These are phyloP conservation scores for Leccinum variicolor DNA, from an alignment of 768 basidiomycete genomes.

Conservation along the genomic window DNA sequence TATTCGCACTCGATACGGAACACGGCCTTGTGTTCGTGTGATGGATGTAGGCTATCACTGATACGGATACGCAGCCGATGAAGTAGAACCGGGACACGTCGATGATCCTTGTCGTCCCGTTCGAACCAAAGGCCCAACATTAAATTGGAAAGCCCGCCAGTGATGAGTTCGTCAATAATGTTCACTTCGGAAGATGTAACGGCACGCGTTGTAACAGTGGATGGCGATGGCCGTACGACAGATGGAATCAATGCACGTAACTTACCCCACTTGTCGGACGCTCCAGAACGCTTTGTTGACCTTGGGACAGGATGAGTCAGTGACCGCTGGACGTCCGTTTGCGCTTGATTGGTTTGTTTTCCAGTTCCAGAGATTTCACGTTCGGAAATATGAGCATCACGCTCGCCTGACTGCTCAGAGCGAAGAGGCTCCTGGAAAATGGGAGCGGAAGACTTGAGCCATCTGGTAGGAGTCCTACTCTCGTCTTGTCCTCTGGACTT, in stretches of 20 bases:
- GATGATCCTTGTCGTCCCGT: constrained; percentile 77
- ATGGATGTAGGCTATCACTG: constrained; percentile 81
- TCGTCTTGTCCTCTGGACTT: constrained; percentile 49
- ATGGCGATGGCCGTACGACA: constrained; percentile 38
- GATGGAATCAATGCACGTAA: constrained; percentile 65
- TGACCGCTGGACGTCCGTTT: constrained; percentile 14
- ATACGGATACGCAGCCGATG: constrained; percentile 81
- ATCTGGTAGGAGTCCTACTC: constrained; percentile 50
- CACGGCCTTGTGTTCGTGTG: constrained; percentile 71
- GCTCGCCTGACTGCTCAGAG: constrained; percentile 19
- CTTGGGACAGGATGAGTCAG: constrained; percentile 29
- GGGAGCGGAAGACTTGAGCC: constrained; percentile 47
- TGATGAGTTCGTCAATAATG: constrained; percentile 79
- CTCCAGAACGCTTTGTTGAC: constrained; percentile 17
- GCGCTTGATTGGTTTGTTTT: constrained; percentile 1
- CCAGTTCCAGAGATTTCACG: neutral
- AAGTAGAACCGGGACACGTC: constrained; percentile 76
- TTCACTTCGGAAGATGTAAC: constrained; percentile 56
- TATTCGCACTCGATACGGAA: constrained; percentile 97
- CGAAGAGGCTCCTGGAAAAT: constrained; percentile 31
- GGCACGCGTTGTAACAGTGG: constrained; percentile 40
- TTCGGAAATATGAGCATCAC: constrained; percentile 20
- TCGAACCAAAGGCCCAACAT: constrained; percentile 85
- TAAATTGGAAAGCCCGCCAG: constrained; percentile 73
- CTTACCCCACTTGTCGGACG: constrained; percentile 54